Evolutionary conservation across 2,329 filamentous ascomycete genomes (phyloP).

Genomic region (Shiraia bambusicola): DNA sequence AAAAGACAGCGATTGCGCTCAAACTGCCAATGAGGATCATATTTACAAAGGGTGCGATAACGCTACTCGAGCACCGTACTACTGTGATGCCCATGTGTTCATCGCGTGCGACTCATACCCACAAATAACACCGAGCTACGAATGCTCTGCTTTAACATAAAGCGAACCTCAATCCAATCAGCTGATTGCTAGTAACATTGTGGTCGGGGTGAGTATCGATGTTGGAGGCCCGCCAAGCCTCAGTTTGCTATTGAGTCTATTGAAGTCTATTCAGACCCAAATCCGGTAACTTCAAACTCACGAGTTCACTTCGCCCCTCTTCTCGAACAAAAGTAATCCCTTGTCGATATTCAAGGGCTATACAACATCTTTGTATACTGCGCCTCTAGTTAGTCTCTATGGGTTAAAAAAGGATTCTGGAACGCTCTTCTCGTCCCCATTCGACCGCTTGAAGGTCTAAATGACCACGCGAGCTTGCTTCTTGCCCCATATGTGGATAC

Average conservation of each 20-base stretch:
- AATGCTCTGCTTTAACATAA: not conserved
- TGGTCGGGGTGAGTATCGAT: not conserved
- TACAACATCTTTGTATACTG: slow-evolving; percentile 14
- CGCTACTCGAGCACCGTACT: too few relatives aligned
- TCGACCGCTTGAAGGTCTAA: slow-evolving; percentile 1
- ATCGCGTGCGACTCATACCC: slow-evolving; percentile 2
- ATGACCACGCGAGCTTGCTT: slow-evolving; percentile 3
- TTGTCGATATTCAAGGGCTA: slow-evolving; percentile 7
- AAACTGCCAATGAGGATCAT: too few relatives aligned
- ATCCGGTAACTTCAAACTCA: slow-evolving; percentile 17
- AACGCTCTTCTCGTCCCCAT: slow-evolving; percentile 4
- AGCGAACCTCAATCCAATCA: not conserved
- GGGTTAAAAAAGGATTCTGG: slow-evolving; percentile 6
- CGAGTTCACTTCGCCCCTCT: slow-evolving; percentile 14
- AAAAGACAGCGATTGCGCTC: too few relatives aligned
- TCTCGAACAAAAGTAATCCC: slow-evolving; percentile 15
- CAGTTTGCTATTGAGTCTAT: slow-evolving; percentile 26
- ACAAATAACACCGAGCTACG: not conserved
- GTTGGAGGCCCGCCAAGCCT: slow-evolving; percentile 19
- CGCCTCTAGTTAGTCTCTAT: slow-evolving; percentile 4
- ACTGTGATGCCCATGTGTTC: not conserved
- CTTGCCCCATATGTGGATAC: slow-evolving; percentile 3
- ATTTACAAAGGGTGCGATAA: too few relatives aligned
- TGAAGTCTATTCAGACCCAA: slow-evolving; percentile 35
- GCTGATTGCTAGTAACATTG: not conserved